Conservation (phyloP, 441 rosid species). For the Adansonia madagascariensis region DNA sequence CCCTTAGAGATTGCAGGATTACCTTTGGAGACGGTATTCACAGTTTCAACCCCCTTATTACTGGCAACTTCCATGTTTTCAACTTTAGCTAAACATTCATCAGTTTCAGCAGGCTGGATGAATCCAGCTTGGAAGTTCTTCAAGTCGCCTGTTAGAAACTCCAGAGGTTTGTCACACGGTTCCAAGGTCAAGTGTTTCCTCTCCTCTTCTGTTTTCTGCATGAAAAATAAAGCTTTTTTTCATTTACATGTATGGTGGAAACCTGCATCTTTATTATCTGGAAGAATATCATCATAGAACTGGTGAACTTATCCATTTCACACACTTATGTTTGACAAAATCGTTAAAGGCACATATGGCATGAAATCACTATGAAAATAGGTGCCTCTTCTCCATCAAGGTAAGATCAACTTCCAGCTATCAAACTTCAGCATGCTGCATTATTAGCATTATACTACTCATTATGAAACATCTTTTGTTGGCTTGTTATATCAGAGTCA, state of each 20-base stretch:
- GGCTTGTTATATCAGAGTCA: neutral
- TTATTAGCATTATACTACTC: neutral
- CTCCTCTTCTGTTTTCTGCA: conserved; percentile 48
- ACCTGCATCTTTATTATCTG: conserved; percentile 4
- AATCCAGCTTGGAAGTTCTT: conserved; percentile 25
- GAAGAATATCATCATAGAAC: neutral
- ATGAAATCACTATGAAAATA: neutral
- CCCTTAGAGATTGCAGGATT: conserved; percentile 39
- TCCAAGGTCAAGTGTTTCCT: conserved; percentile 24
- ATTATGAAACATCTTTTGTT: neutral
- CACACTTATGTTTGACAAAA: neutral
- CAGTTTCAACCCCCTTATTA: conserved; percentile 27
- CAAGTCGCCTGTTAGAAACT: conserved; percentile 26
- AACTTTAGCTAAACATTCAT: conserved; percentile 27
- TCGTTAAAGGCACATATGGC: neutral
- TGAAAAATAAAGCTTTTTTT: neutral
- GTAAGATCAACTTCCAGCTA: neutral
- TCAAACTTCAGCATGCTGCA: neutral
- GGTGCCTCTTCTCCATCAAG: no score
- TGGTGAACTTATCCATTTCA: neutral
- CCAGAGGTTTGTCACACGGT: conserved; percentile 24
- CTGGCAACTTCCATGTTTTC: conserved; percentile 27
- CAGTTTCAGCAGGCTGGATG: conserved; percentile 38
- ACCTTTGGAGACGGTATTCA: conserved; percentile 27
- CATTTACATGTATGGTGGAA: conserved; percentile 8